Evolutionary conservation across 306 rosid genomes (phyloP).

Genomic region (Delonix regia): DNA sequence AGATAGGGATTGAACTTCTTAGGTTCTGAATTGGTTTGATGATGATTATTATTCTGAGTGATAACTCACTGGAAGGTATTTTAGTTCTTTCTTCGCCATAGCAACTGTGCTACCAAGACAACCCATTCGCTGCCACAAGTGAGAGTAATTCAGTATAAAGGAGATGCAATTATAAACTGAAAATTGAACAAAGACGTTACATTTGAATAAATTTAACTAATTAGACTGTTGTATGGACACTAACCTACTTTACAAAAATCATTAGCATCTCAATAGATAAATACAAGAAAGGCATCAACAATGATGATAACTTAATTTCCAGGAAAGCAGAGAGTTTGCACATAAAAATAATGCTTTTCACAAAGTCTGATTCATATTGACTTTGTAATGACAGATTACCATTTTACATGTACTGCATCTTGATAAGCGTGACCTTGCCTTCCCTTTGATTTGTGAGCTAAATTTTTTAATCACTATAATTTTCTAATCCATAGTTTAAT

Average conservation of each 20-base stretch:
- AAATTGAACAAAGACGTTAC: background rate
- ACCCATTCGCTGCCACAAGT: constrained; percentile 67
- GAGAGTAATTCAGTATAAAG: background rate
- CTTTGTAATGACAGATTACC: background rate
- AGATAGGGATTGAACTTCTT: no score
- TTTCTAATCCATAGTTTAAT: background rate
- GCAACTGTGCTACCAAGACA: constrained; percentile 88
- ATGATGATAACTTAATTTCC: constrained; percentile 7
- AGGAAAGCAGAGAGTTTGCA: background rate
- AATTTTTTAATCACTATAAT: background rate
- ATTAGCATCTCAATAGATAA: constrained; percentile 10
- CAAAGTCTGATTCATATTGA: background rate
- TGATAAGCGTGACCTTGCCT: background rate
- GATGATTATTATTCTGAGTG: no score
- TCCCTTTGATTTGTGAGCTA: background rate
- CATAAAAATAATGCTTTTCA: background rate
- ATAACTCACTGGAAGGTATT: constrained; percentile 78
- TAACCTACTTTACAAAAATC: background rate
- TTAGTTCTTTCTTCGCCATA: constrained; percentile 74
- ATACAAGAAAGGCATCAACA: background rate
- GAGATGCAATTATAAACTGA: constrained; percentile 1
- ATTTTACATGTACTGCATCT: background rate
- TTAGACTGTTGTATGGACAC: constrained; percentile 26
- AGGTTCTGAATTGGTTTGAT: no score
- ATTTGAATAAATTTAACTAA: constrained; percentile 33